Conservation (phyloP, 306 rosid genomes). For the Vigna reflexopilosa region DNA sequence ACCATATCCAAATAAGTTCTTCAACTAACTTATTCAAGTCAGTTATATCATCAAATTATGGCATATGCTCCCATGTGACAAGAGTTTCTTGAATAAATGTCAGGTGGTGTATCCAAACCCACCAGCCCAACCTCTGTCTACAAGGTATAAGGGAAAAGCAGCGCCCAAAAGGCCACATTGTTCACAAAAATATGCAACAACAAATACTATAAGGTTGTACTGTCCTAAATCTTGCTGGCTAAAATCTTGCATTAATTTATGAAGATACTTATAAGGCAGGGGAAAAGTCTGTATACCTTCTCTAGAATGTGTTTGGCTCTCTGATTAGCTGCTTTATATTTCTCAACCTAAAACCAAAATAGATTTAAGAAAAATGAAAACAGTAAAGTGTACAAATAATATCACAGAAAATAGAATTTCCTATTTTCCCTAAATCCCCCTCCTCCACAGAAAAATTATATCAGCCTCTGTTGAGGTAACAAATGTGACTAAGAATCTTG, state of each 20-base stretch:
- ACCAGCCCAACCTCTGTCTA: neutral
- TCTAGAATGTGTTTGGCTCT: constrained; percentile 72
- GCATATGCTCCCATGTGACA: neutral
- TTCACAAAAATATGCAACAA: constrained; percentile 22
- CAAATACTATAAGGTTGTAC: neutral
- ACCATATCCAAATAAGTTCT: neutral
- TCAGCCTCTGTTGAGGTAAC: neutral
- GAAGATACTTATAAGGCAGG: neutral
- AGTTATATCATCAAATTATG: neutral
- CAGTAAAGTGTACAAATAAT: neutral
- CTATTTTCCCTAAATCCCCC: neutral
- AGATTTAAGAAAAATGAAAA: neutral
- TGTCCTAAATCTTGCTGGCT: constrained; percentile 4
- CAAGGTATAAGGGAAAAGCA: constrained; percentile 18
- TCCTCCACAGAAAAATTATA: constrained; percentile 12
- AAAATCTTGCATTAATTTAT: constrained; percentile 16
- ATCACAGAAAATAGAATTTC: constrained; percentile 29
- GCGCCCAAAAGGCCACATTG: neutral
- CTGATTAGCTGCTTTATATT: constrained; percentile 73
- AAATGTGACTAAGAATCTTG: constrained; percentile 23
- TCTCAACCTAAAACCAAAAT: constrained; percentile 58
- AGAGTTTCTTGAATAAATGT: neutral
- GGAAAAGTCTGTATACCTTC: constrained; percentile 59
- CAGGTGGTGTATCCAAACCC: neutral
- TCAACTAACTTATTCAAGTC: neutral